Evolutionary conservation across 208 protist genomes (phyloP).

Genomic region (Trypanosoma conorhini): DNA sequence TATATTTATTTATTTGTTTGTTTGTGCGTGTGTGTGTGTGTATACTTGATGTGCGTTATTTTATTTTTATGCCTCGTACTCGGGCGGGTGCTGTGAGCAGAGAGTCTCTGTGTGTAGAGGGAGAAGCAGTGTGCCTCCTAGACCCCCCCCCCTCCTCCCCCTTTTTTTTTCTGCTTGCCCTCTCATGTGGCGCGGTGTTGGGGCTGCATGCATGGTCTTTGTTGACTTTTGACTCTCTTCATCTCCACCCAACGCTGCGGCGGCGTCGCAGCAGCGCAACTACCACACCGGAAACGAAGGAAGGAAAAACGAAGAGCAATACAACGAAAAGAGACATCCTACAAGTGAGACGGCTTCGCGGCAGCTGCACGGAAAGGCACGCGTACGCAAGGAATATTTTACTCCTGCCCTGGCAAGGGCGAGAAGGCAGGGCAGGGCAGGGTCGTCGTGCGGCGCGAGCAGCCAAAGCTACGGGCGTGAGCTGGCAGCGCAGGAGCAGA

Average conservation of each 20-base stretch:
- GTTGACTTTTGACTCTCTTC: slow-evolving; percentile 15
- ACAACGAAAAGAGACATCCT: background rate
- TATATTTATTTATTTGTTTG: no score
- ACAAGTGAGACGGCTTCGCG: background rate
- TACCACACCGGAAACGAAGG: slow-evolving; percentile 9
- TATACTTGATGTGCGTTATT: no score
- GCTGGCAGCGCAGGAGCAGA: background rate
- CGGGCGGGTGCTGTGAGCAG: background rate
- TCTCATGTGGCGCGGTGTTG: background rate
- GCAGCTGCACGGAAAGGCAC: background rate
- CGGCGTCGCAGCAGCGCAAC: background rate
- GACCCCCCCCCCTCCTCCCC: slow-evolving; percentile 2
- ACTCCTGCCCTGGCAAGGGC: background rate
- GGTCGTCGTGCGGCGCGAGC: no score
- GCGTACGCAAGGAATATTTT: background rate
- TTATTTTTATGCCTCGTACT: no score
- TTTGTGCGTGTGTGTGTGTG: no score
- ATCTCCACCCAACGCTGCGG: background rate
- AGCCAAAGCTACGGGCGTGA: no score
- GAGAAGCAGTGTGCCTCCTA: background rate
- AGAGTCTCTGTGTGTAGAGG: background rate
- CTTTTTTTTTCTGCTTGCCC: background rate
- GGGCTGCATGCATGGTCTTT: slow-evolving; percentile 1
- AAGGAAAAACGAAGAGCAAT: slow-evolving; percentile 9
- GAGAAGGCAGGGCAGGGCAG: background rate